Base-by-base conservation (phyloP, 2,329 filamentous ascomycete genomes). In the Diplodia intermedia region DNA sequence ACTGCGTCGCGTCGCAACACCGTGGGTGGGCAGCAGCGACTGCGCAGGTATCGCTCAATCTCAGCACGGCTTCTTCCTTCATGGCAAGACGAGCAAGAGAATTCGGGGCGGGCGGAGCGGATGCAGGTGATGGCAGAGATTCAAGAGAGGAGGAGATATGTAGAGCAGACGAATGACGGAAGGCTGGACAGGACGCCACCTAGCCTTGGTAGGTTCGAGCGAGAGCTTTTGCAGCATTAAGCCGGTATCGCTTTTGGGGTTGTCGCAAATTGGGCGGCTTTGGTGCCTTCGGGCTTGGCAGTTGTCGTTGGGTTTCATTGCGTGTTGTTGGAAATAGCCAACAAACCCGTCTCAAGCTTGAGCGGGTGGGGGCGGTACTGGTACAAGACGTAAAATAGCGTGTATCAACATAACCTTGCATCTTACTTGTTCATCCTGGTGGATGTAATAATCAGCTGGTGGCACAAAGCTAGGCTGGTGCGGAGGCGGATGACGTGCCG, bases 181-280 rank as follows among this genome's bases (percentile, higher is more conserved):
- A 72, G n/a, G 69, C 71, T 79, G 73, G 75, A 79, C 69, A 76
- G 78, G 69, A 79, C 77, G 50, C 77, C 77, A 20, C 77, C 78
- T 18, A 67, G 75, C n/a, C 67, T 78, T 52, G 77, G 77, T 1
- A 69, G 74, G 62, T 71, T 78, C 52, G 77, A 79, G 70, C 72
- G 75, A 60, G 68, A 66, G 55, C 69, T 73, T 63, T 63, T 69
- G 23, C 55, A 61, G 55, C 26, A 67, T 8, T 67, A 43, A 14
- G 7, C 20, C 43, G 29, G 38, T 38, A 49, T 66, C 49, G 53
- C 15, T 20, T 29, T 23, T 9, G 20, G 26, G 11, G 43, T 63
- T 52, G 60, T 18, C 60, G 60, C 47, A 31, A 38, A 9, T 63
- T 63, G 60, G 60, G 60, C 60, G 60, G 60, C 43, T 63, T 52